A percentile compares a stretch with the other conserved stretches of the same genome.
These are phyloP conservation scores for Russula vinacea DNA, from an alignment of 768 basidiomycete genomes.

Conservation along the genomic window DNA sequence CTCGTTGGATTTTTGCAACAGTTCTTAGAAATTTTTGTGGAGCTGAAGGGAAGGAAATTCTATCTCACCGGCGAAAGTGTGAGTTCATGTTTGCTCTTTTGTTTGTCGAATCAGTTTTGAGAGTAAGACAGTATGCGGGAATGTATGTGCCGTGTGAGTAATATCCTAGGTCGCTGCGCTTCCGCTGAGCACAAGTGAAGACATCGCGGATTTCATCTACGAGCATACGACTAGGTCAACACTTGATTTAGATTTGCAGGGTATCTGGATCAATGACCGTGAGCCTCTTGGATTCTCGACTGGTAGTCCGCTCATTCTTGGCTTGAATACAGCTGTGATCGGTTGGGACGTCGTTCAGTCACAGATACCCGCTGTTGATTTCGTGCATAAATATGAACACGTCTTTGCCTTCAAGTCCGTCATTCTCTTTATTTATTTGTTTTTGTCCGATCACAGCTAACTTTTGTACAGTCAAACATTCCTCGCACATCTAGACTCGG, in stretches of 20 bases:
- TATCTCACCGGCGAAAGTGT: conserved; percentile 76
- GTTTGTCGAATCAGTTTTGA: background rate
- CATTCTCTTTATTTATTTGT: background rate
- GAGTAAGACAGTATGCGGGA: conserved; percentile 58
- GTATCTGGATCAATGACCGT: conserved; percentile 75
- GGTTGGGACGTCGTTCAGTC: conserved; percentile 63
- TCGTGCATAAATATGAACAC: conserved; percentile 67
- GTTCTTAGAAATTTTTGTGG: conserved; percentile 70
- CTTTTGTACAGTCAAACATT: conserved; percentile 50
- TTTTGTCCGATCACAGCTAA: background rate
- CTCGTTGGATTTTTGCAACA: conserved; percentile 65
- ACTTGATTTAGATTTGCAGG: conserved; percentile 58
- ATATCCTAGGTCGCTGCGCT: conserved; percentile 34
- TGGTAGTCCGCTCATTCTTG: background rate
- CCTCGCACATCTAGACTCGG: conserved; percentile 54
- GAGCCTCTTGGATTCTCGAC: conserved; percentile 32
- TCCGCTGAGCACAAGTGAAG: conserved; percentile 37
- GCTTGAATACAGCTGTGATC: conserved; percentile 45
- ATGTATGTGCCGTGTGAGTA: conserved; percentile 58
- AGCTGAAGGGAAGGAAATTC: conserved; percentile 68
- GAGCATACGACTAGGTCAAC: conserved; percentile 43
- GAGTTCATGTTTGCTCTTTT: conserved; percentile 33
- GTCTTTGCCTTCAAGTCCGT: conserved; percentile 72
- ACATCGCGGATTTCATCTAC: conserved; percentile 75
- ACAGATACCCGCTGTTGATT: conserved; percentile 69